Base-by-base conservation (phyloP, 805 yeast genomes). In the Vanderwaltozyma verrucispora region DNA sequence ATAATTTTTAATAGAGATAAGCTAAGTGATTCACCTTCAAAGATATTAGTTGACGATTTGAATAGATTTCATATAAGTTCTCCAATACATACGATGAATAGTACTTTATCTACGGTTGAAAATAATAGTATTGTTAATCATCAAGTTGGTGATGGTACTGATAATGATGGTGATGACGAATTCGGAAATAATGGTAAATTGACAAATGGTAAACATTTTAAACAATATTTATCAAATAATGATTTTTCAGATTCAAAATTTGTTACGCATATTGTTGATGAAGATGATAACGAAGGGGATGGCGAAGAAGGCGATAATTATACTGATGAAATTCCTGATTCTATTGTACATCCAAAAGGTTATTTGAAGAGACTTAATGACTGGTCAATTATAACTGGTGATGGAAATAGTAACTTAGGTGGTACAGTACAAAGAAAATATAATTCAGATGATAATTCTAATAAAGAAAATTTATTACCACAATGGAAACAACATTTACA, bases 401-500 rank as follows among this genome's bases (percentile, higher is more conserved):
- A 27, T 26, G 30, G 27, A 19, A 12, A 33, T 14, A 26, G 26
- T 33, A 19, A 28, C 13, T 19, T 10, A 10, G 34, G 46, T 24
- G 53, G 51, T 6, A 49, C 54, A 4, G 56, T 51, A 5, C 49
- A 48, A 30, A 49, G 46, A 30, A 42, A 30, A 25, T 10, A 19
- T 17, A 18, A 5, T 14, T 19, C 16, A 6, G 12, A 26, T 10
- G 16, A 30, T 26, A 26, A 31, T 3, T 15, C 14, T 3, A 19
- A 31, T 21, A 34, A 32, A 21, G 43, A 44, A 33, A 39, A 46
- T 33, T 17, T 30, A 8, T 46, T 42, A n/a, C 46, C 56, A 4
- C 56, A 51, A 37, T 51, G 50, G 46, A 51, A 43, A 34, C 50
- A 48, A 31, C 48, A 51, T 31, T 24, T 51, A 44, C 25, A 39